Evolutionary conservation across 192 early-diverging fungal genomes (phyloP), one percentile per base, ranked within the genome.

Genomic region (Umbelopsis isabellina): DNA sequence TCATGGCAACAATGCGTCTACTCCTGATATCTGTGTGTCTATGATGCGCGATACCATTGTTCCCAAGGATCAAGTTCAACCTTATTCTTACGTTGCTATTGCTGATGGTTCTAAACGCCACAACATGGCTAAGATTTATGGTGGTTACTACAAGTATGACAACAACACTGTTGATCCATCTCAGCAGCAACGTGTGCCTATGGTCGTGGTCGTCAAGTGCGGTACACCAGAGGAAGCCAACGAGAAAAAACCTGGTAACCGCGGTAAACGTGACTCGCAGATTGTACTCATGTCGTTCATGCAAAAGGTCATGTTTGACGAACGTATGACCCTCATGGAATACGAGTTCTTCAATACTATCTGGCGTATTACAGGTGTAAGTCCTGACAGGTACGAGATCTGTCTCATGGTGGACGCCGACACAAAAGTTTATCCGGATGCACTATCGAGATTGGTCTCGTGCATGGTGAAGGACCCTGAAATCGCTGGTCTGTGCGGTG

Each of bases 191-290:
- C 87, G 87, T 66, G 86, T 90, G 1, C 92, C 91, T 35, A 86
- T 88, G 71, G 77, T 91, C 65, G 72, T 87, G 6, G 83, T 92
- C 46, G 86, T 90, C 55, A 92, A 93, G 76, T 90, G 89, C 66
- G 91, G 91, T 41, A 82, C 80, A n/a, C 86, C 85, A 22, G 81
- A 74, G 0, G 91, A 92, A 72, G 77, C 84, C 65, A 81, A 84
- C 20, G 46, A 73, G 51, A 91, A 91, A 83, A 71, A 71, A 64
- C 84, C 90, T 4, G 91, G 91, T 30, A 97, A 97, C 84, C 84
- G 94, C 65, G 95, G 95, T 67, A 97, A 97, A 81, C 91, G 95
- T 58, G 95, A 97, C 75, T 95, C 93, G 30, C 95, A 97, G 81
- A 84, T 97, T 72, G 88, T 97, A 48, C 77, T 97, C 72, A 97